Base-by-base conservation (phyloP, 148 eudicot genomes). In the Silene uniflora region DNA sequence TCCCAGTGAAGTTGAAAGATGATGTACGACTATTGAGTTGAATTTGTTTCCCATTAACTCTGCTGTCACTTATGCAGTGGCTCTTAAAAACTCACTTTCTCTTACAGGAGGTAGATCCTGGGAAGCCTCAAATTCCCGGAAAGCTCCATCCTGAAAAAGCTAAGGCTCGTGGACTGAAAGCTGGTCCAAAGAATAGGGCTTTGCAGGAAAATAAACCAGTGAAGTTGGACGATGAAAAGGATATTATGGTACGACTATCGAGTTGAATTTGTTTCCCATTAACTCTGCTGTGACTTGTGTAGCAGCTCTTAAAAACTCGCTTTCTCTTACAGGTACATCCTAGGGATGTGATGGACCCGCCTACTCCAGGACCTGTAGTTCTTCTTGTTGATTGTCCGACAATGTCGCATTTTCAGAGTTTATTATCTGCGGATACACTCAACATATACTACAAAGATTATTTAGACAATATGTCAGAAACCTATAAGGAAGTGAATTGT, bases 351-450 rank as follows among this genome's bases (percentile, higher is more conserved):
- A 71, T 91, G 85, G 98, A 87, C 27, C 97, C 98, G 77, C 86
- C 98, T 55, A 68, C 90, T 83, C 93, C 95, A 14, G 97, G 98
- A 17, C 97, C 98, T 68, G 81, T 87, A 39, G 91, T 91, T 60
- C 80, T 93, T 66, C 84, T 91, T 72, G 91, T 91, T 46, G 98
- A 93, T 81, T 93, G 98, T 85, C 98, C 98, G 67, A 89, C 98
- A 54, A 11, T 19, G 46, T 80, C 67, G 54, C 98, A 93, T 83
- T 80, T 93, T 60, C 88, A 82, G 77, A 76, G 86, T 71, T 77
- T 93, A 68, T 76, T 81, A 54, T 84, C 90, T 69, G 35, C 74
- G 71, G 81, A 84, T 39, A 86, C 89, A 75, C 90, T 93, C 76
- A 72, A 65, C 52, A 70, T 32, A 35, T 91, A 86, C 75, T 90